Base-by-base conservation (phyloP, 2,329 filamentous ascomycete genomes). In the Cryphonectria carpinicola region DNA sequence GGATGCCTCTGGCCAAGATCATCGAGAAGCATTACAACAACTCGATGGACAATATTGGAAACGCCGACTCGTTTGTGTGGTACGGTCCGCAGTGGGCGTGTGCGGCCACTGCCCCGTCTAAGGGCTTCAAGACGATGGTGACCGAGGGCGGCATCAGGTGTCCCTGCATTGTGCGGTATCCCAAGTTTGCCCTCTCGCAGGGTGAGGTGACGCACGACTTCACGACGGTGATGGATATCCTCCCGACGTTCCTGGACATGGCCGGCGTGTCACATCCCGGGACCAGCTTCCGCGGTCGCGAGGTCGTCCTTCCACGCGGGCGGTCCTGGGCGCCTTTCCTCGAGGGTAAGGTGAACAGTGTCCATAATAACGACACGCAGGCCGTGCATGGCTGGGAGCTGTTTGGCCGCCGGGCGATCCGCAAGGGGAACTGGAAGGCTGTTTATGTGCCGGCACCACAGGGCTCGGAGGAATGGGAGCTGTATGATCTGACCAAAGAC, bases 51-150 rank as follows among this genome's bases (percentile, higher is more conserved):
- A 89, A 89, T 70, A 80, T 89, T 8, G 87, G 86, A 4, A 82
- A 84, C 62, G 80, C 79, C 28, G 81, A 88, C 76, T 85, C 82
- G 3, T 89, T 87, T 75, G 82, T 87, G 70, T 89, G 86, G 86
- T 88, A 88, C 71, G 86, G 87, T 0, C 84, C 85, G 1, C 83
- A 83, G n/a, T 88, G 87, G 85, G 87, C 86, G 0, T 72, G 72
- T 2, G 79, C 78, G 0, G 72, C 77, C 3, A 79, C 75, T 6
- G 77, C 77, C 19, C 78, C 78, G 1, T 74, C 73, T 11, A 72
- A 78, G 2, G 74, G 75, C 11, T 75, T 70, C 58, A 80, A 80
- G 70, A 78, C 78, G 2, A 83, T 80, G 73, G 80, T 81, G 2
- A 83, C 82, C 2, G 82, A 84, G 65, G 83, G 86, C 13, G 86